These are phyloP conservation scores for Collybia nuda DNA, from an alignment of 768 basidiomycete genomes.

Conservation along the genomic window DNA sequence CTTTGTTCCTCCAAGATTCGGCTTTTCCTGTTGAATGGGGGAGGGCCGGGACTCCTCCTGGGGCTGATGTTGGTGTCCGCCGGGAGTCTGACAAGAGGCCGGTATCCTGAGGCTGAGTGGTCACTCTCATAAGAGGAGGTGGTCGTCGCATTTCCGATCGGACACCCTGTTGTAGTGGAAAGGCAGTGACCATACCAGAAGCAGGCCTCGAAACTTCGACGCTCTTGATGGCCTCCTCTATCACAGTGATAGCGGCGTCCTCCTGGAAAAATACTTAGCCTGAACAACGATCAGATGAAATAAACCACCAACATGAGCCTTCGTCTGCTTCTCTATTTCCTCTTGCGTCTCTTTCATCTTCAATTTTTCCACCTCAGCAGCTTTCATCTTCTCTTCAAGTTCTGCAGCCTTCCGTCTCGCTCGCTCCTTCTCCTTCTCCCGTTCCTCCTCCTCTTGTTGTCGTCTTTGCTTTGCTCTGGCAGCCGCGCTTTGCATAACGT, in stretches of 20 bases:
- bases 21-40: conserved; percentile 28
- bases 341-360: conserved; percentile 13
- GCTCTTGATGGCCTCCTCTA: conserved; percentile 44
- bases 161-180: not conserved
- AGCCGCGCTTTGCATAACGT: conserved; percentile 81
- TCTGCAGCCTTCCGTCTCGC: conserved; percentile 80
- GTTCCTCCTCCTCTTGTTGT: conserved; percentile 80
- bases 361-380: conserved; percentile 34
- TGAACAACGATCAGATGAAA: conserved; percentile 1
- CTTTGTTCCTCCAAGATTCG: conserved; percentile 69
- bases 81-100: conserved; percentile 23
- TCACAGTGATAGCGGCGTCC: conserved; percentile 39
- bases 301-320: conserved; percentile 10
- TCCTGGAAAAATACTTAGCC: conserved; percentile 18
- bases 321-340: conserved; percentile 16
- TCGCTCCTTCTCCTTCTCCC: conserved; percentile 77
- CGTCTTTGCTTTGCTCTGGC: conserved; percentile 79
- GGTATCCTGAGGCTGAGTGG: conserved; percentile 25
- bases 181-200: not conserved
- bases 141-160: conserved; percentile 23
- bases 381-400: conserved; percentile 66
- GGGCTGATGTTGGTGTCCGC: conserved; percentile 23
- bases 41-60: conserved; percentile 13
- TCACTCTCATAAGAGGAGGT: conserved; percentile 30
- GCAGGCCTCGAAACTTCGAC: conserved; percentile 8